phyloP scores from a whole-genome alignment of 352 stramenopile species.

The Phytophthora kernoviae region DNA sequence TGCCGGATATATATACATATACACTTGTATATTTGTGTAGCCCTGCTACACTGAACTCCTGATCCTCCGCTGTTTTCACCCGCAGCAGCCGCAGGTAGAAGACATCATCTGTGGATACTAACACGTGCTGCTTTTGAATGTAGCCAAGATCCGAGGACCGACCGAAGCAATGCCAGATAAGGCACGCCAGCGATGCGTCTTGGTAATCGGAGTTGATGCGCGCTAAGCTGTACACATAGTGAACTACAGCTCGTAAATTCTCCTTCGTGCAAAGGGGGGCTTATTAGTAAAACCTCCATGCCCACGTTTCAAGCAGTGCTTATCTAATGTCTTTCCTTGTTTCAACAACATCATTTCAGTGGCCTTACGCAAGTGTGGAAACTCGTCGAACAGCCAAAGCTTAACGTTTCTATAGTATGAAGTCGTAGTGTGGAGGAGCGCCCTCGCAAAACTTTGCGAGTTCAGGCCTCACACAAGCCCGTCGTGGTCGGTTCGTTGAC shows the following conservation, averaged over 20 bases:
- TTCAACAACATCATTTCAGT: neutral
- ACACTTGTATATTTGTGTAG: no score
- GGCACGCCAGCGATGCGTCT: neutral
- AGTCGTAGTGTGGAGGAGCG: no score
- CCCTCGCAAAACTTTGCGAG: no score
- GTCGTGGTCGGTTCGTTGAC: no score
- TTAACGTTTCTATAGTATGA: neutral
- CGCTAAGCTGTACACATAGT: neutral
- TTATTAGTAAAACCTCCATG: neutral
- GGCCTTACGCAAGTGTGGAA: neutral
- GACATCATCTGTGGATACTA: neutral
- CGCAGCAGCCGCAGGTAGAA: no score
- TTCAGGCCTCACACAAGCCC: no score
- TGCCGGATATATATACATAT: no score
- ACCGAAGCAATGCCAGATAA: neutral
- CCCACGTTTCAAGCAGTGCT: neutral
- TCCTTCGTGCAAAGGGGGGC: neutral
- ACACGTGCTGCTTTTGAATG: neutral
- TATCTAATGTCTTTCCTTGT: slow-evolving; percentile 3
- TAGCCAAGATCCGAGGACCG: neutral
- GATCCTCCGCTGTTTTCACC: no score
- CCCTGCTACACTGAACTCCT: no score
- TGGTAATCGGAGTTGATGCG: neutral
- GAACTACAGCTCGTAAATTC: neutral
- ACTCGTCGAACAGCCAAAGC: neutral